These are phyloP conservation scores for Jatropha curcas DNA, from an alignment of 345 rosid genomes.

Conservation along the genomic window DNA sequence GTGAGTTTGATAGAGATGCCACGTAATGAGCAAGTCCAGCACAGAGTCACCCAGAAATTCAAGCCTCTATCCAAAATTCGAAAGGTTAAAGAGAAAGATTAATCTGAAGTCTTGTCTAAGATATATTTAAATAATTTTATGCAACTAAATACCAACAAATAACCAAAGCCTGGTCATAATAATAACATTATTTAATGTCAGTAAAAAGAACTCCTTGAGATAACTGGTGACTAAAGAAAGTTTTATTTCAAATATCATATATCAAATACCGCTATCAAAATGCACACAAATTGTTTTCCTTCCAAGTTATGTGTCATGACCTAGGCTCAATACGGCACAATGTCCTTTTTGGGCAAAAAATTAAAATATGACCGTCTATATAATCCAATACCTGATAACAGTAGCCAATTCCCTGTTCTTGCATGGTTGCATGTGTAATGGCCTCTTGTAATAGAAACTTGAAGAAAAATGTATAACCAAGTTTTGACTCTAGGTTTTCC, in stretches of 20 bases:
- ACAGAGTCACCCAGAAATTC: constrained; percentile 94
- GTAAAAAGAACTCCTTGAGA: neutral
- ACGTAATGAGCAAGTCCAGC: constrained; percentile 79
- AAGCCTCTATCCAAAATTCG: constrained; percentile 60
- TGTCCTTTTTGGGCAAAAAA: no score
- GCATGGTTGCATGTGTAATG: constrained; percentile 62
- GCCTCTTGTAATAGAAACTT: constrained; percentile 85
- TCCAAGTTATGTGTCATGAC: neutral
- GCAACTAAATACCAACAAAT: neutral
- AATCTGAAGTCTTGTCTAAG: neutral
- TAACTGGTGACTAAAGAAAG: neutral
- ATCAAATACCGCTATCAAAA: neutral
- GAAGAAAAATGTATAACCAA: constrained; percentile 53
- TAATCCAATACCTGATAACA: constrained; percentile 63
- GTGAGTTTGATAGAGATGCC: constrained; percentile 70
- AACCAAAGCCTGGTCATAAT: neutral
- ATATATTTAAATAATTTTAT: neutral
- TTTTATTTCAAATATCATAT: neutral
- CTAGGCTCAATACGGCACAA: neutral
- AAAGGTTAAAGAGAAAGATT: constrained; percentile 8
- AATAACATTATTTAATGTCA: neutral
- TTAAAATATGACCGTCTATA: neutral
- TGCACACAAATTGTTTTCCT: neutral
- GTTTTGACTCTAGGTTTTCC: constrained; percentile 54
- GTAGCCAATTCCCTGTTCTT: constrained; percentile 43